Conservation (phyloP, 306 rosid genomes). For the Gastrolobium villosum region DNA sequence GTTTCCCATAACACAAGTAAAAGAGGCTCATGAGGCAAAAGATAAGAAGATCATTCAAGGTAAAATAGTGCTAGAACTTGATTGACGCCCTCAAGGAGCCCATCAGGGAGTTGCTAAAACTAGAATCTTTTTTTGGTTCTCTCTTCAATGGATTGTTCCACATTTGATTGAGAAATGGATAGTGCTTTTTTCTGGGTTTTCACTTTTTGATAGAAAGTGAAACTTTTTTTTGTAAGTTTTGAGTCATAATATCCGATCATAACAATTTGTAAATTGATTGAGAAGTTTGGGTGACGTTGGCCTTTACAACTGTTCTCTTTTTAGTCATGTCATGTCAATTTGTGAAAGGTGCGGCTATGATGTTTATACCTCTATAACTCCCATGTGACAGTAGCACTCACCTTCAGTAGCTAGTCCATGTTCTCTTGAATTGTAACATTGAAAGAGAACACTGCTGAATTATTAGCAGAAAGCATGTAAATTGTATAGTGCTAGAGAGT, state of each 20-base stretch:
- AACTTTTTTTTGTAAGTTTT: conserved; percentile 49
- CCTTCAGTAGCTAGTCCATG: conserved; percentile 40
- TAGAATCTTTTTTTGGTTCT: background rate
- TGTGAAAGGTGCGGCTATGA: conserved; percentile 37
- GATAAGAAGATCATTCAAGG: conserved; percentile 80
- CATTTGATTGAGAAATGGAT: conserved; percentile 36
- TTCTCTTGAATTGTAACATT: conserved; percentile 44
- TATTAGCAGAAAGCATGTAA: conserved; percentile 45
- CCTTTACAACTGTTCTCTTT: conserved; percentile 28
- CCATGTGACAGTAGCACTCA: conserved; percentile 42
- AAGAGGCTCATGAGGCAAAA: conserved; percentile 89
- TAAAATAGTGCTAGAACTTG: conserved; percentile 87
- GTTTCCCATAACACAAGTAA: conserved; percentile 82
- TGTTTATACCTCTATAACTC: conserved; percentile 18
- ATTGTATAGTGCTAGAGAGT: conserved; percentile 33
- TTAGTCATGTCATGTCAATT: conserved; percentile 43
- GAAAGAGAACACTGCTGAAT: conserved; percentile 48
- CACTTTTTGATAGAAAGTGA: conserved; percentile 47
- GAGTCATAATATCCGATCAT: conserved; percentile 48
- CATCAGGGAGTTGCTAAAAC: conserved; percentile 20
- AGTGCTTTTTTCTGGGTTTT: conserved; percentile 40
- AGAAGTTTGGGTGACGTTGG: conserved; percentile 42
- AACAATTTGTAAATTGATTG: conserved; percentile 52
- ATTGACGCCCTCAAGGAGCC: conserved; percentile 58
- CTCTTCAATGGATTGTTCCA: conserved; percentile 40